Evolutionary conservation across 352 stramenopile species (phyloP).

Genomic region (Ophiocytium majus): DNA sequence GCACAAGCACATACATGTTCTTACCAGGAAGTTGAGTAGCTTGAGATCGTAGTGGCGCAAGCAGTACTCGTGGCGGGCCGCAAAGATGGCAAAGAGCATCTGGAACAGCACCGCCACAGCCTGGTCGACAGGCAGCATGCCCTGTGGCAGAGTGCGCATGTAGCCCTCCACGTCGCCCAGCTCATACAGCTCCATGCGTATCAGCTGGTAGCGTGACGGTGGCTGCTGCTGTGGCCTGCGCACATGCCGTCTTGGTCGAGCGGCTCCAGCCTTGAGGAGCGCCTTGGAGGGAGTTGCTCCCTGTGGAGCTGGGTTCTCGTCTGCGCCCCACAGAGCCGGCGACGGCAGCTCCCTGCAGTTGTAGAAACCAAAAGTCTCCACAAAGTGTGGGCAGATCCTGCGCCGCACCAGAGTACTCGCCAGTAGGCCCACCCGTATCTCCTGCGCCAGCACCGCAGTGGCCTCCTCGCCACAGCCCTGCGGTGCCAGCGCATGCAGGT

Average conservation of each 20-base stretch:
- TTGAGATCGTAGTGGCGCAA: constrained; percentile 98
- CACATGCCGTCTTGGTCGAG: background rate
- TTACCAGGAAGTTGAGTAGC: constrained; percentile 93
- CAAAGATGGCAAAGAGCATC: constrained; percentile 92
- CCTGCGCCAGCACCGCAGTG: constrained; percentile 31
- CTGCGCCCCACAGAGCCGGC: background rate
- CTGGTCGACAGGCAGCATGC: constrained; percentile 65
- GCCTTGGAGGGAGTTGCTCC: background rate
- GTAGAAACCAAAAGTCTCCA: constrained; percentile 51
- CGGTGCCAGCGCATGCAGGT: constrained; percentile 18
- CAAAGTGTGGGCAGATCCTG: constrained; percentile 51
- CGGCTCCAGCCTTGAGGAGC: background rate
- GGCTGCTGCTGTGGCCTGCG: background rate
- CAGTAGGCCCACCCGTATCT: constrained; percentile 44
- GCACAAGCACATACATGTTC: constrained; percentile 7
- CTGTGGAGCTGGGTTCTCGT: background rate
- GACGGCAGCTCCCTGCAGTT: background rate
- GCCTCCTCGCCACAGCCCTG: constrained; percentile 29
- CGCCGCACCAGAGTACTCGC: constrained; percentile 33
- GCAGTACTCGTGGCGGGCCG: constrained; percentile 75
- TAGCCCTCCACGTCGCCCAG: constrained; percentile 93
- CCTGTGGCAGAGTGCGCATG: constrained; percentile 67
- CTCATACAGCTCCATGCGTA: constrained; percentile 96
- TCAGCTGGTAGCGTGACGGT: constrained; percentile 75
- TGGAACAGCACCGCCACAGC: constrained; percentile 88